Conservation (phyloP, 1,284 basidiomycete species). For the Leccinum pachyderme region DNA sequence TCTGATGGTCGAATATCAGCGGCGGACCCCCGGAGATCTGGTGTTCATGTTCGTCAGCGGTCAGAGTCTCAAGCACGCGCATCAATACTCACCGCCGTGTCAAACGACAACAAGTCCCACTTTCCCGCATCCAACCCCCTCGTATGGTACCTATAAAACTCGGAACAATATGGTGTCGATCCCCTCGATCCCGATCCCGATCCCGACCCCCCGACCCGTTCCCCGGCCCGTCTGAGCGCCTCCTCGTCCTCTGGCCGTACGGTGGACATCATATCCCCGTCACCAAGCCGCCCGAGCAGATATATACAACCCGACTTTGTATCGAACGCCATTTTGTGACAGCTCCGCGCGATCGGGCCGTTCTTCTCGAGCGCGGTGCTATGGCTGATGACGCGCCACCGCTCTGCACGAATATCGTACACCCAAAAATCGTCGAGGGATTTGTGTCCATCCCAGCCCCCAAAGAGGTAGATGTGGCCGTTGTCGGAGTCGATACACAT, state of each 20-base stretch:
- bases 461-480: conserved; percentile 72
- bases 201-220: conserved; percentile 11
- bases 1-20: conserved; percentile 78
- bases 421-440: conserved; percentile 81
- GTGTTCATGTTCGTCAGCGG: background rate
- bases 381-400: conserved; percentile 63
- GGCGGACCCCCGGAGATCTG: conserved; percentile 69
- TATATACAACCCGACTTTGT: conserved; percentile 70
- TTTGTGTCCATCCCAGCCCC: conserved; percentile 76
- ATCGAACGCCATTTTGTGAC: conserved; percentile 84
- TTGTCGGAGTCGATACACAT: conserved; percentile 75
- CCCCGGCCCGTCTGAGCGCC: conserved; percentile 25
- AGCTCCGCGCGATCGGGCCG: conserved; percentile 71
- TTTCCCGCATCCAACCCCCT: conserved; percentile 55
- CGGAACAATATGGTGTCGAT: conserved; percentile 44
- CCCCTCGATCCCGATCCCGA: conserved; percentile 12
- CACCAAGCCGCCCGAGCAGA: conserved; percentile 61
- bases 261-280: conserved; percentile 42
- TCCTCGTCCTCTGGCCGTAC: conserved; percentile 25
- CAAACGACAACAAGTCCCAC: conserved; percentile 65
- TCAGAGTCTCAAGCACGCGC: background rate
- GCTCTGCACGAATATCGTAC: conserved; percentile 60
- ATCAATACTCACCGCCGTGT: conserved; percentile 56
- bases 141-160: conserved; percentile 72
- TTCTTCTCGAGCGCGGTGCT: conserved; percentile 56